phyloP scores from a whole-genome alignment of 164 flowering plant genomes.

The Aristolochia contorta region DNA sequence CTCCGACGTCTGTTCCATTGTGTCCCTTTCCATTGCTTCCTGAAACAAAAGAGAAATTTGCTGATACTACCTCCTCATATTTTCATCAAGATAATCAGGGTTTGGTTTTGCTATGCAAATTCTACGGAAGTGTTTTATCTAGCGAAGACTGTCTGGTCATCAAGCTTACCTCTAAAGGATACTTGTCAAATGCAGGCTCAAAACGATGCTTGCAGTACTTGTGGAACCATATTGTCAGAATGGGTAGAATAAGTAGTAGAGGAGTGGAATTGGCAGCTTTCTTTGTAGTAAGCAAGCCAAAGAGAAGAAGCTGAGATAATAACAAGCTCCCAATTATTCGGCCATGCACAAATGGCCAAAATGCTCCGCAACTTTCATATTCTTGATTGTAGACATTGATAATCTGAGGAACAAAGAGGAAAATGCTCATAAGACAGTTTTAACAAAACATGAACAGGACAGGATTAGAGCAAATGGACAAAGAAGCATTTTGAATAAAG shows the following conservation, averaged over 20 bases:
- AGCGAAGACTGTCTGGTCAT: too few relatives aligned
- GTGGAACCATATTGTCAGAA: slow-evolving; percentile 73
- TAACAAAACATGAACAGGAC: neutral
- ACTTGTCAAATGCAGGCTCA: slow-evolving; percentile 86
- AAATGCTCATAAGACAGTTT: neutral
- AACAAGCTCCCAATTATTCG: slow-evolving; percentile 78
- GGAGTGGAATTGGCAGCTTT: slow-evolving; percentile 91
- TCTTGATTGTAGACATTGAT: slow-evolving; percentile 87
- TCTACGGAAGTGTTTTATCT: neutral
- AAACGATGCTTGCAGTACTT: slow-evolving; percentile 84
- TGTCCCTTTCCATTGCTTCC: slow-evolving; percentile 94
- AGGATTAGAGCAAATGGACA: too few relatives aligned
- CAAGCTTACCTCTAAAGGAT: slow-evolving; percentile 77
- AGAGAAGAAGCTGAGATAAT: slow-evolving; percentile 75
- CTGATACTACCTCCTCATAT: neutral
- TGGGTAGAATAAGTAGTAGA: slow-evolving; percentile 58
- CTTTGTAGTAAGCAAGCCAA: slow-evolving; percentile 89
- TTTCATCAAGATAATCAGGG: too few relatives aligned
- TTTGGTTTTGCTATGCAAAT: too few relatives aligned
- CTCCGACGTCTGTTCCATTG: slow-evolving; percentile 43
- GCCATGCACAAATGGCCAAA: slow-evolving; percentile 94
- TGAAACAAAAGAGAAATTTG: slow-evolving; percentile 18
- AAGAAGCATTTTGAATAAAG: too few relatives aligned
- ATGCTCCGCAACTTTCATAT: slow-evolving; percentile 90
- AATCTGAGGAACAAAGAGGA: slow-evolving; percentile 32